A percentile compares a stretch with the other conserved stretches of the same genome.
phyloP scores from a whole-genome alignment of 2,329 filamentous ascomycete genomes.

The Cordyceps pruinosa region DNA sequence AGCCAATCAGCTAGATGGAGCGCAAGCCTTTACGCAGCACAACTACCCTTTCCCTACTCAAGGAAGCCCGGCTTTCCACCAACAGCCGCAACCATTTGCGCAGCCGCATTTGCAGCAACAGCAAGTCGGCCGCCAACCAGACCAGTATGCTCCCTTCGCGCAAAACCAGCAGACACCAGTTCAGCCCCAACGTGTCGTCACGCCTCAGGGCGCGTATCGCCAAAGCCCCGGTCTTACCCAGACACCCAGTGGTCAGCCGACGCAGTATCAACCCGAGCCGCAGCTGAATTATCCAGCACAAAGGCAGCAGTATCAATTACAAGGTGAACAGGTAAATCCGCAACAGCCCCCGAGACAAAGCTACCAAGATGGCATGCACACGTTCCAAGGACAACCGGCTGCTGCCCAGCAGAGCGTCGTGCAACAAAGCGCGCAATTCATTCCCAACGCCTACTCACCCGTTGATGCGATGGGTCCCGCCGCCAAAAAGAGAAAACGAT shows the following conservation, averaged over 20 bases:
- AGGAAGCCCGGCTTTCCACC: constrained; percentile 25
- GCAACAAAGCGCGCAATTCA: constrained; percentile 15
- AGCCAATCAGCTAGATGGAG: constrained; percentile 26
- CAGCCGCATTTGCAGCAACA: constrained; percentile 16
- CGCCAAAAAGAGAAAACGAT: constrained; percentile 8
- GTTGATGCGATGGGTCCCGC: not conserved
- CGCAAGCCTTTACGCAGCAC: constrained; percentile 27
- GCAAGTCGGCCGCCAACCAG: constrained; percentile 15
- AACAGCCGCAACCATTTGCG: constrained; percentile 15
- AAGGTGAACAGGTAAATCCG: constrained; percentile 4
- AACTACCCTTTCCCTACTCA: constrained; percentile 29
- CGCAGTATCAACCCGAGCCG: constrained; percentile 15
- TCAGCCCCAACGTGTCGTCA: constrained; percentile 18
- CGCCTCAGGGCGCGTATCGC: not conserved
- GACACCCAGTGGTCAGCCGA: constrained; percentile 21
- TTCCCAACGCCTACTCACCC: constrained; percentile 6
- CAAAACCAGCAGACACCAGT: constrained; percentile 19
- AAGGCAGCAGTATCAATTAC: constrained; percentile 12
- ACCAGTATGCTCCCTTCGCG: constrained; percentile 14
- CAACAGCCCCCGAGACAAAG: constrained; percentile 2
- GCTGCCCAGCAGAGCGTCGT: constrained; percentile 1
- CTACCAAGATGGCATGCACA: not conserved
- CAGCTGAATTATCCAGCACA: not conserved
- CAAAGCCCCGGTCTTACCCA: constrained; percentile 20
- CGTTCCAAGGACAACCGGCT: not conserved